Conservation (phyloP, 805 yeast genomes). For the Ogataea degrootiae region DNA sequence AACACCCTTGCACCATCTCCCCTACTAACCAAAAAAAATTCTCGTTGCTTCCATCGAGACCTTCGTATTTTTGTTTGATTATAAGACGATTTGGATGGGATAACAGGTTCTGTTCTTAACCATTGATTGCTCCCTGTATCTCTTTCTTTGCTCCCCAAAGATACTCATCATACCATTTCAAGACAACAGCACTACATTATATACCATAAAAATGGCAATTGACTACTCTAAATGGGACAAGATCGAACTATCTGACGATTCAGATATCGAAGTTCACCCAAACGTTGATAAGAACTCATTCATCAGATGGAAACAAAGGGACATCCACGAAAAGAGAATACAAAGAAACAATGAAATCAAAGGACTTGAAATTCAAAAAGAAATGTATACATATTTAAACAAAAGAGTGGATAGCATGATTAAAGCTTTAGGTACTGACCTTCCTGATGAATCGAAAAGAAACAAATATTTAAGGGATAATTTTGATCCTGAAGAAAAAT, state of each 20-base stretch:
- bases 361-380: slow-evolving; percentile 67
- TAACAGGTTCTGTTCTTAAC: too few species aligned
- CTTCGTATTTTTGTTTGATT: too few species aligned
- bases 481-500: slow-evolving; percentile 58
- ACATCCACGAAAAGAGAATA: slow-evolving; percentile 87
- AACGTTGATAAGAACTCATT: slow-evolving; percentile 93
- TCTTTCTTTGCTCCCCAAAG: neutral
- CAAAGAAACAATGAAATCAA: slow-evolving; percentile 76
- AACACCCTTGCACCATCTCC: too few species aligned
- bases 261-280: slow-evolving; percentile 96
- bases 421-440: slow-evolving; percentile 35
- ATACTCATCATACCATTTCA: neutral
- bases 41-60: too few species aligned
- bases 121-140: neutral
- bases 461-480: slow-evolving; percentile 40
- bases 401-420: slow-evolving; percentile 66
- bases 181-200: neutral
- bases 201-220: slow-evolving; percentile 35
- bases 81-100: too few species aligned
- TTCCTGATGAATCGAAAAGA: slow-evolving; percentile 30
- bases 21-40: too few species aligned
- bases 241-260: slow-evolving; percentile 91
- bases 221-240: slow-evolving; percentile 99
- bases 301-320: slow-evolving; percentile 94
- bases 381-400: slow-evolving; percentile 75